phyloP scores from a whole-genome alignment of 2,329 filamentous ascomycete genomes.

The Chrysoporthe cubensis region DNA sequence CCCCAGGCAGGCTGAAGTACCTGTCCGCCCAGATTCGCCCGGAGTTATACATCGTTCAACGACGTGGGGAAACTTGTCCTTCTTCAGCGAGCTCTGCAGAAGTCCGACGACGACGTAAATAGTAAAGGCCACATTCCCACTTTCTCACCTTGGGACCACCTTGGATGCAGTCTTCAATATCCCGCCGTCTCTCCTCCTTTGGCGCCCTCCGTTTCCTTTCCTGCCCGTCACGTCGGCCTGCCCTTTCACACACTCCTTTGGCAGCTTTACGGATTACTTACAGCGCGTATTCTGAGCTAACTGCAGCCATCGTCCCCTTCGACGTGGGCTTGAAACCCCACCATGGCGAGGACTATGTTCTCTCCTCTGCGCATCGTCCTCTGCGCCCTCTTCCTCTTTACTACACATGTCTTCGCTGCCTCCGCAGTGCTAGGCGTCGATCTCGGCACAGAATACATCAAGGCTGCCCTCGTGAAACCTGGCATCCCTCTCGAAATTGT shows the following conservation, averaged over 20 bases:
- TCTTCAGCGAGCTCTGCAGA: conserved; percentile 23
- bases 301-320: conserved; percentile 3
- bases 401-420: conserved; percentile 54
- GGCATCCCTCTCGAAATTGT: conserved; percentile 98
- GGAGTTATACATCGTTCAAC: not conserved
- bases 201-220: not conserved
- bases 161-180: conserved; percentile 9
- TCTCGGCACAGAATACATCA: conserved; percentile 95
- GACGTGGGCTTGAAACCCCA: conserved; percentile 21
- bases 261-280: not conserved
- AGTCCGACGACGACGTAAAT: conserved; percentile 17
- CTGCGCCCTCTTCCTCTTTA: conserved; percentile 47
- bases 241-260: not conserved
- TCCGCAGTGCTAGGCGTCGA: conserved; percentile 89
- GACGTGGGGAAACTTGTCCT: conserved; percentile 24
- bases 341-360: conserved; percentile 42
- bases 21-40: not conserved
- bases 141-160: conserved; percentile 10
- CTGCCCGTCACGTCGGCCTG: not conserved
- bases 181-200: not conserved
- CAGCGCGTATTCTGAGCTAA: not conserved
- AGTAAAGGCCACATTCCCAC: conserved; percentile 29
- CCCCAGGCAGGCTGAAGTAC: conserved; percentile 17
- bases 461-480: conserved; percentile 93
- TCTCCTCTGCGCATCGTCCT: conserved; percentile 44